Evolutionary conservation across 192 early-diverging fungal genomes (phyloP).

Genomic region (Coemansia sp.): DNA sequence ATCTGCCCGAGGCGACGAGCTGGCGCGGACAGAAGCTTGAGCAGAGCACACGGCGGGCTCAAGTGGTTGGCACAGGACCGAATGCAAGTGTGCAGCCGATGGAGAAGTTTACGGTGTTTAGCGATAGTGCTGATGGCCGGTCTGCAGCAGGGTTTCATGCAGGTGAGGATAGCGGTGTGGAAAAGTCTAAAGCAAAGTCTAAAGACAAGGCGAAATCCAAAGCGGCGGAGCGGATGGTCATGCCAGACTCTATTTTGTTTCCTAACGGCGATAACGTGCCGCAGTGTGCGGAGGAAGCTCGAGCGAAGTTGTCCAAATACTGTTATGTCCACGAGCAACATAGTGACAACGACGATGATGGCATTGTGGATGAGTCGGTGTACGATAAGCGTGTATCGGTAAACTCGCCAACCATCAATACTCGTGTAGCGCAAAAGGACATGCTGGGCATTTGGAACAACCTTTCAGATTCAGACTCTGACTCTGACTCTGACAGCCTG

Average conservation of each 20-base stretch:
- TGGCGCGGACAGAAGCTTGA: conserved; percentile 65
- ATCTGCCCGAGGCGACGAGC: conserved; percentile 56
- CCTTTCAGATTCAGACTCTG: conserved; percentile 25
- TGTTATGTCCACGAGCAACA: too few species aligned
- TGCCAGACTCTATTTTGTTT: conserved; percentile 30
- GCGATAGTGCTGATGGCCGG: conserved; percentile 7
- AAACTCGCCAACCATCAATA: conserved; percentile 51
- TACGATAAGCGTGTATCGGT: conserved; percentile 8
- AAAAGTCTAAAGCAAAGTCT: neutral
- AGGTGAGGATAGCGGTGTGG: neutral
- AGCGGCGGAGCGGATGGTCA: conserved; percentile 36
- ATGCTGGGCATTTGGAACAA: conserved; percentile 53
- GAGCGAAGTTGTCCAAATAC: conserved; percentile 27
- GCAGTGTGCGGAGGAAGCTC: conserved; percentile 43
- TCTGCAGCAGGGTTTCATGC: neutral
- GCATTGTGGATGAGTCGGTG: conserved; percentile 22
- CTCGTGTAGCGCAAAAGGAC: conserved; percentile 34
- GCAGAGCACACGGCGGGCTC: conserved; percentile 25
- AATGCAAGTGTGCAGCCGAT: neutral
- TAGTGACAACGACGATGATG: conserved; percentile 17
- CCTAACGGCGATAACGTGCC: conserved; percentile 22
- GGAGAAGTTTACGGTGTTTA: conserved; percentile 41
- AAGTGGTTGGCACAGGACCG: too few species aligned
- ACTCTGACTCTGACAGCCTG: conserved; percentile 31
- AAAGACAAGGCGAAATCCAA: conserved; percentile 11